Evolutionary conservation across 1,284 basidiomycete genomes (phyloP).

Genomic region (Fistulina hepatica): DNA sequence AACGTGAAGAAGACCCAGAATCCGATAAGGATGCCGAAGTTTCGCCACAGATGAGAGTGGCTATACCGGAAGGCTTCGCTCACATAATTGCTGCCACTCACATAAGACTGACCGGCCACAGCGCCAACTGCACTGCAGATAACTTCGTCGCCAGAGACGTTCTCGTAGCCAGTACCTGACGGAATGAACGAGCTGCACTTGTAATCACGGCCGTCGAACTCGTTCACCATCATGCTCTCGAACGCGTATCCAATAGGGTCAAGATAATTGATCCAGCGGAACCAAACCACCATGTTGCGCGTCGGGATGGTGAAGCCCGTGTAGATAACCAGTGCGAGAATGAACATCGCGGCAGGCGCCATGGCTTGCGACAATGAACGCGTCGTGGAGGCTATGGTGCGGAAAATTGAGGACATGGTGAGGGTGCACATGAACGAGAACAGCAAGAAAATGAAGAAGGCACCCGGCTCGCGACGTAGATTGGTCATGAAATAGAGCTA

Average conservation of each 20-base stretch:
- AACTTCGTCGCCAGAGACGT: slow-evolving; percentile 40
- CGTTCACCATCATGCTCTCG: slow-evolving; percentile 36
- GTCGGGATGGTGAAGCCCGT: slow-evolving; percentile 30
- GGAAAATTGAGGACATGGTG: slow-evolving; percentile 41
- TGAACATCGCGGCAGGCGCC: slow-evolving; percentile 11
- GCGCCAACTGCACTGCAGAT: slow-evolving; percentile 53
- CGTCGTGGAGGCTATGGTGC: slow-evolving; percentile 21
- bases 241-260: slow-evolving; percentile 22
- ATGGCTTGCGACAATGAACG: slow-evolving; percentile 13
- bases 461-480: slow-evolving; percentile 11
- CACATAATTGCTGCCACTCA: slow-evolving; percentile 46
- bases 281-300: slow-evolving; percentile 49
- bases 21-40: slow-evolving; percentile 13
- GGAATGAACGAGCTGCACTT: slow-evolving; percentile 36
- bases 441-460: slow-evolving; percentile 32
- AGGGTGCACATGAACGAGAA: slow-evolving; percentile 40
- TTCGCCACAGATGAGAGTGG: slow-evolving; percentile 49
- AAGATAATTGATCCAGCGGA: slow-evolving; percentile 55
- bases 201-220: slow-evolving; percentile 39
- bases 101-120: slow-evolving; percentile 32
- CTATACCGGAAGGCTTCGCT: slow-evolving; percentile 50
- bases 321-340: slow-evolving; percentile 16
- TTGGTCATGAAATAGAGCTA: slow-evolving; percentile 13
- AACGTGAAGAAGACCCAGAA: slow-evolving; percentile 30
- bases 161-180: slow-evolving; percentile 39